phyloP scores from a whole-genome alignment of 805 yeast genomes.

The Schizosaccharomyces pombe region DNA sequence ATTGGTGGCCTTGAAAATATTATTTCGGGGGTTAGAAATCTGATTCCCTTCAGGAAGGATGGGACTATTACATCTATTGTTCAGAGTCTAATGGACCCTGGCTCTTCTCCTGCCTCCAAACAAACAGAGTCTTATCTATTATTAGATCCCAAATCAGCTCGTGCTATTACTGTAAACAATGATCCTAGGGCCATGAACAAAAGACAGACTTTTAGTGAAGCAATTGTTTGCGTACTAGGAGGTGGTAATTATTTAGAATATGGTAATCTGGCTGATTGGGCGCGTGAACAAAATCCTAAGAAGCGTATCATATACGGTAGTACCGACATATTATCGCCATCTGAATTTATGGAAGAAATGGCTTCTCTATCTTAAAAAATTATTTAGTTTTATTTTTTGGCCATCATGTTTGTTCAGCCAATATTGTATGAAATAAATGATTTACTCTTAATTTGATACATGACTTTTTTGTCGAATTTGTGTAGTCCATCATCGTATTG shows the following conservation, averaged over 20 bases:
- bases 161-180: slow-evolving; percentile 11
- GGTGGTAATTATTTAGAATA: slow-evolving; percentile 92
- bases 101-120: slow-evolving; percentile 22
- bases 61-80: slow-evolving; percentile 78
- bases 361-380: slow-evolving; percentile 17
- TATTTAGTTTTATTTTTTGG: too few species aligned
- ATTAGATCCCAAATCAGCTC: slow-evolving; percentile 45
- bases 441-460: too few species aligned
- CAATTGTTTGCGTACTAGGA: slow-evolving; percentile 80
- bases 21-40: slow-evolving; percentile 64
- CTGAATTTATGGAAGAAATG: slow-evolving; percentile 45
- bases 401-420: too few species aligned
- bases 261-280: slow-evolving; percentile 84
- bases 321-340: slow-evolving; percentile 50
- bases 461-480: too few species aligned
- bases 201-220: slow-evolving; percentile 21
- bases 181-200: slow-evolving; percentile 43
- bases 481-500: too few species aligned
- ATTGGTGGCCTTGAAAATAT: slow-evolving; percentile 69
- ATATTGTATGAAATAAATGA: too few species aligned
- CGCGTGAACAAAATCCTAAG: slow-evolving; percentile 16
- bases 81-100: slow-evolving; percentile 76
- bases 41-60: slow-evolving; percentile 68
- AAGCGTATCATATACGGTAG: slow-evolving; percentile 67
- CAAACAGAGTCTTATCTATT: slow-evolving; percentile 74